Conservation (phyloP, 345 rosid genomes). For the Acer saccharum region DNA sequence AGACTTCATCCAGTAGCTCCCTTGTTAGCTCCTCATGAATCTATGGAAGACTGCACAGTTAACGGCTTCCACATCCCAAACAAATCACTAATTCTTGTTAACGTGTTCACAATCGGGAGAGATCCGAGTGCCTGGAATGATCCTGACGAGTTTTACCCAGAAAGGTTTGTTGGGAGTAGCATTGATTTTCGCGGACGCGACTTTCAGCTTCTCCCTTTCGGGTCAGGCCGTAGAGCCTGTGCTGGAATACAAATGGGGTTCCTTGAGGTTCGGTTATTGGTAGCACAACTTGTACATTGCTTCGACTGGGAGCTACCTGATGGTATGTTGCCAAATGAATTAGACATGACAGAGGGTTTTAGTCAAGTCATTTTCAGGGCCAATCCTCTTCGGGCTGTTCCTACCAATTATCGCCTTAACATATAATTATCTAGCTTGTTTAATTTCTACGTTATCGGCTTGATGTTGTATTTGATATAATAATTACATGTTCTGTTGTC, state of each 20-base stretch:
- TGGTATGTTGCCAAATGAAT: too few relatives aligned
- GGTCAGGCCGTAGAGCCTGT: constrained; percentile 24
- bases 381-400: background rate
- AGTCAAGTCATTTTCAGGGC: too few relatives aligned
- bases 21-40: constrained; percentile 14
- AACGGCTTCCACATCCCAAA: constrained; percentile 19
- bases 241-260: constrained; percentile 27
- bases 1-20: constrained; percentile 30
- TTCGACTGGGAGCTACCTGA: too few relatives aligned
- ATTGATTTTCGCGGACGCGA: constrained; percentile 20
- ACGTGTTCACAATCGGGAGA: constrained; percentile 22
- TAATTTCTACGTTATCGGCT: background rate
- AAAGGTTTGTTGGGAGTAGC: constrained; percentile 16
- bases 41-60: constrained; percentile 16
- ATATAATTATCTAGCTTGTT: background rate
- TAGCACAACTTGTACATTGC: constrained; percentile 1
- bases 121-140: constrained; percentile 25
- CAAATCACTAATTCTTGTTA: constrained; percentile 11
- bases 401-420: constrained; percentile 22
- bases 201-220: constrained; percentile 29
- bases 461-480: background rate
- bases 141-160: constrained; percentile 22
- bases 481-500: background rate
- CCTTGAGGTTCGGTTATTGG: constrained; percentile 2
- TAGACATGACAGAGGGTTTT: too few relatives aligned